These are phyloP conservation scores for Mucor mucedo DNA, from an alignment of 371 early-diverging fungal genomes.

Conservation along the genomic window DNA sequence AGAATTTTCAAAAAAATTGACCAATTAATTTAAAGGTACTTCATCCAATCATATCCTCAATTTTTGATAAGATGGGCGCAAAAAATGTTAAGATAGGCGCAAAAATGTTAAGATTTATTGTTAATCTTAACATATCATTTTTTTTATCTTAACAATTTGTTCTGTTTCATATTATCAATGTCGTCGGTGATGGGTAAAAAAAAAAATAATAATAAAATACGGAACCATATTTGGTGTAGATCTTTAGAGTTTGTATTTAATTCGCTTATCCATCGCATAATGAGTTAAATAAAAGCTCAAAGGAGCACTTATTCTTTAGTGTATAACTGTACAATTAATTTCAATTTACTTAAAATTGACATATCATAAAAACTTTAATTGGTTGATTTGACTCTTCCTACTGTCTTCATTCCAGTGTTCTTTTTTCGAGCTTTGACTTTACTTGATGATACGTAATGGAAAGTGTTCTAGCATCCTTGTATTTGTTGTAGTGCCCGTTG, in stretches of 20 bases:
- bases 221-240: slow-evolving; percentile 3
- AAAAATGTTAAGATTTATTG: too few relatives aligned
- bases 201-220: slow-evolving; percentile 1
- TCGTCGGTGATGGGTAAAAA: slow-evolving; percentile 4
- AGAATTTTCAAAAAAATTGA: slow-evolving; percentile 4
- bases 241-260: slow-evolving; percentile 8
- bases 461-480: slow-evolving; percentile 19
- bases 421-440: slow-evolving; percentile 6
- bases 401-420: slow-evolving; percentile 16
- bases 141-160: too few relatives aligned
- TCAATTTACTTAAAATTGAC: slow-evolving; percentile 7
- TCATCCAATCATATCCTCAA: too few relatives aligned
- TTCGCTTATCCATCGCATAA: too few relatives aligned
- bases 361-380: slow-evolving; percentile 7
- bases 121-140: too few relatives aligned
- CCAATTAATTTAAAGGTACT: too few relatives aligned
- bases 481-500: slow-evolving; percentile 8
- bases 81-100: too few relatives aligned
- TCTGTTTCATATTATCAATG: not conserved
- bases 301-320: slow-evolving; percentile 9
- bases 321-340: slow-evolving; percentile 11
- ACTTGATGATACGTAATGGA: slow-evolving; percentile 15
- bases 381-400: slow-evolving; percentile 4
- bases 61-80: too few relatives aligned
- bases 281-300: slow-evolving; percentile 12